Conservation (phyloP, 2,329 filamentous ascomycete species). For the Zasmidium citrigriseum region DNA sequence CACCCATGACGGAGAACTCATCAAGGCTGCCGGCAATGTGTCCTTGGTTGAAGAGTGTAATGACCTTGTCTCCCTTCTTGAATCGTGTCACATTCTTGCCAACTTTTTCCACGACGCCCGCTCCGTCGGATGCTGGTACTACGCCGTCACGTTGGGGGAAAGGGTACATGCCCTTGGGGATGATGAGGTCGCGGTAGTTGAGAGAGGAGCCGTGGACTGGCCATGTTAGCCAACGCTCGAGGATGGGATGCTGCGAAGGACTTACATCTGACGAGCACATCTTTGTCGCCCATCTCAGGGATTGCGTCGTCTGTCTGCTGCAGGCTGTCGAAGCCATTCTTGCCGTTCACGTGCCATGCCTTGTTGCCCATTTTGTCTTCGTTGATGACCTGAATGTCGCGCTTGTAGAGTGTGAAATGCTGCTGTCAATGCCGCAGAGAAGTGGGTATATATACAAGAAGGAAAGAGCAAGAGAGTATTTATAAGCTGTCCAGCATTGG, state of each 20-base stretch:
- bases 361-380: slow-evolving; percentile 19
- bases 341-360: slow-evolving; percentile 57
- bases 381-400: not conserved
- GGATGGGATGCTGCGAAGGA: not conserved
- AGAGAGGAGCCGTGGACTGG: slow-evolving; percentile 50
- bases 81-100: slow-evolving; percentile 59
- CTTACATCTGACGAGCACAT: slow-evolving; percentile 68
- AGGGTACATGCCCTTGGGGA: slow-evolving; percentile 49
- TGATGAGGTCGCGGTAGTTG: slow-evolving; percentile 54
- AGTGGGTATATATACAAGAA: too few relatives aligned
- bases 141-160: slow-evolving; percentile 44
- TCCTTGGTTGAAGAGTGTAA: slow-evolving; percentile 64
- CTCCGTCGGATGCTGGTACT: slow-evolving; percentile 54
- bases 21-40: slow-evolving; percentile 55
- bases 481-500: not conserved
- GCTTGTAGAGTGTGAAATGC: not conserved
- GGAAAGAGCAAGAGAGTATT: not conserved
- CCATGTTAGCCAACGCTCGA: slow-evolving; percentile 4
- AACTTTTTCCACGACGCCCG: slow-evolving; percentile 54
- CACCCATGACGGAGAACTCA: slow-evolving; percentile 46
- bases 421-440: too few relatives aligned
- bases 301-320: slow-evolving; percentile 56
- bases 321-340: slow-evolving; percentile 62
- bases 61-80: slow-evolving; percentile 59
- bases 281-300: slow-evolving; percentile 65